These are phyloP conservation scores for Cystobasidium pallidum DNA, from an alignment of 1,284 basidiomycete species.

Conservation along the genomic window DNA sequence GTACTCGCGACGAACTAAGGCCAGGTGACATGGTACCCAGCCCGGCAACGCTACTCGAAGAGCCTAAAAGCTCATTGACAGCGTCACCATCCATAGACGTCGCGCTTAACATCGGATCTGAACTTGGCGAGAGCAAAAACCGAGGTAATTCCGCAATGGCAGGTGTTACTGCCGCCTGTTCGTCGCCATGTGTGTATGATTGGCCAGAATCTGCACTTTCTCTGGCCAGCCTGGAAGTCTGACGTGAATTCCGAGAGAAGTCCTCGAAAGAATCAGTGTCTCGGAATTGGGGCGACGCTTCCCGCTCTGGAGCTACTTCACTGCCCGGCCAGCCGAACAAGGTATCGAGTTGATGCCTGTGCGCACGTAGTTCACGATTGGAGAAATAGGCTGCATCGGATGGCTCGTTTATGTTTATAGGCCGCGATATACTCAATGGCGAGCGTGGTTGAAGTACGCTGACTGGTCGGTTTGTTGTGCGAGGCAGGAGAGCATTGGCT, in stretches of 20 bases:
- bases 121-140: slow-evolving; percentile 6
- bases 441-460: slow-evolving; percentile 23
- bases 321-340: slow-evolving; percentile 1
- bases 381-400: slow-evolving; percentile 9
- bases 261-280: slow-evolving; percentile 3
- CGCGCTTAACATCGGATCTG: slow-evolving; percentile 12
- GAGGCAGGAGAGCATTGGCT: slow-evolving; percentile 10
- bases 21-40: slow-evolving; percentile 7
- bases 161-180: neutral
- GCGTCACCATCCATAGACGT: slow-evolving; percentile 9
- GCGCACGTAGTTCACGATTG: neutral
- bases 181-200: neutral
- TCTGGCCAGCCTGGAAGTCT: neutral
- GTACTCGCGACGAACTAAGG: slow-evolving; percentile 1
- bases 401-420: slow-evolving; percentile 3
- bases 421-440: neutral
- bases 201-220: neutral
- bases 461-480: neutral
- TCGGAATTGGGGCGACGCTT: neutral
- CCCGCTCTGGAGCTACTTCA: neutral
- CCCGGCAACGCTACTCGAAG: slow-evolving; percentile 23
- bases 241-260: slow-evolving; percentile 6
- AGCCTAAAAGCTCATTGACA: slow-evolving; percentile 13
- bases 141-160: neutral
- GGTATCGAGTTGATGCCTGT: neutral